These are phyloP conservation scores for Aphanomyces cochlioides DNA, from an alignment of 352 stramenopile species.

Conservation along the genomic window DNA sequence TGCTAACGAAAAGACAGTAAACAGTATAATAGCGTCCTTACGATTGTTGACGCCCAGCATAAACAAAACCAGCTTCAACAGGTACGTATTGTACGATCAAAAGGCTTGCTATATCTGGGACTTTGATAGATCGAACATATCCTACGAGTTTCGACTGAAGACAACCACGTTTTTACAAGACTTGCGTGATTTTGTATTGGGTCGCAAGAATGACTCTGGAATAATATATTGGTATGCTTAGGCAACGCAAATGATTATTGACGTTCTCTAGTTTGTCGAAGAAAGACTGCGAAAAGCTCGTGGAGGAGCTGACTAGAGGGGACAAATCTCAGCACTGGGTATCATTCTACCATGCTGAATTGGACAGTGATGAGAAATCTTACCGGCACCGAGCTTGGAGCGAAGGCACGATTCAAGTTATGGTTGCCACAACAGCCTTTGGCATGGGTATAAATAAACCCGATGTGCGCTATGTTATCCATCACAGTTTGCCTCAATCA, in stretches of 20 bases:
- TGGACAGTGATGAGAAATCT: slow-evolving; percentile 9
- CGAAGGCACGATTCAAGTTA: slow-evolving; percentile 21
- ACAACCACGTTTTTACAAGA: slow-evolving; percentile 15
- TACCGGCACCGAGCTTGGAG: slow-evolving; percentile 23
- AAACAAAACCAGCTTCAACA: slow-evolving; percentile 14
- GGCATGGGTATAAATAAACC: slow-evolving; percentile 32
- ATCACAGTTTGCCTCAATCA: slow-evolving; percentile 25
- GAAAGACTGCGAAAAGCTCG: slow-evolving; percentile 22
- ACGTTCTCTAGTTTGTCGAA: slow-evolving; percentile 14
- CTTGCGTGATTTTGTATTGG: slow-evolving; percentile 10
- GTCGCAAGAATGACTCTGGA: neutral
- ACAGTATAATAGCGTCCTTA: slow-evolving; percentile 3
- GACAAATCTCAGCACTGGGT: slow-evolving; percentile 18
- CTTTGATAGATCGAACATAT: slow-evolving; percentile 25
- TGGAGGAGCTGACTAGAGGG: neutral
- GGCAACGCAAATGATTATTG: neutral
- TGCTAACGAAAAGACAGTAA: slow-evolving; percentile 16
- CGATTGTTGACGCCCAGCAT: neutral
- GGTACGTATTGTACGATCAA: slow-evolving; percentile 35
- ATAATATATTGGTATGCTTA: slow-evolving; percentile 23
- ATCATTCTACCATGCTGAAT: slow-evolving; percentile 14
- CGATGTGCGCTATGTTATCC: slow-evolving; percentile 31
- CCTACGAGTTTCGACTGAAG: slow-evolving; percentile 18
- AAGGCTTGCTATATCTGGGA: slow-evolving; percentile 32
- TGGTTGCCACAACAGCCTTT: slow-evolving; percentile 30